phyloP scores from a whole-genome alignment of 148 eudicot species.

The Arbutus unedo region DNA sequence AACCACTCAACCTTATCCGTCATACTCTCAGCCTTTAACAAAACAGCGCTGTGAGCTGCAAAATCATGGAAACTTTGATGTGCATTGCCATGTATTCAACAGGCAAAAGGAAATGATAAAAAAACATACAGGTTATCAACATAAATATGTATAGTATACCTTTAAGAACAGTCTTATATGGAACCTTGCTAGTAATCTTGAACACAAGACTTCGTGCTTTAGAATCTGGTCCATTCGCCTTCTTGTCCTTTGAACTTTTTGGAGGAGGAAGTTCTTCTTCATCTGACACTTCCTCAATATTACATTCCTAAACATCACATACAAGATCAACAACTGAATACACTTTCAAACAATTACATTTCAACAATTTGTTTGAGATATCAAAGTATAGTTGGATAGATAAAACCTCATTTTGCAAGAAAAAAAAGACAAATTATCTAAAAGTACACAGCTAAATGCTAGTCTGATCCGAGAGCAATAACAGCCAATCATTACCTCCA shows the following conservation, averaged over 20 bases:
- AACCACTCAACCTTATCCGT: slow-evolving; percentile 89
- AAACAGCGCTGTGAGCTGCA: slow-evolving; percentile 94
- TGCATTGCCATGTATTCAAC: slow-evolving; percentile 5
- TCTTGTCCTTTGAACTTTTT: slow-evolving; percentile 89
- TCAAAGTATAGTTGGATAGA: not conserved
- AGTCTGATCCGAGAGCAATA: not conserved
- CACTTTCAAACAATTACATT: not conserved
- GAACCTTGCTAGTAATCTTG: slow-evolving; percentile 86
- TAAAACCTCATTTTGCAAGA: not conserved
- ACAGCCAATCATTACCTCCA: slow-evolving; percentile 63
- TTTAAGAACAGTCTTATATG: slow-evolving; percentile 93
- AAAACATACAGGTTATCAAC: not conserved
- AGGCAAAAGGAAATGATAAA: slow-evolving; percentile 2
- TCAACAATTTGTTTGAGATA: not conserved
- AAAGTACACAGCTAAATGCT: not conserved
- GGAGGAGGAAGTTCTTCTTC: slow-evolving; percentile 71
- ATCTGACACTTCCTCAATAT: slow-evolving; percentile 81
- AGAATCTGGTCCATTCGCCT: slow-evolving; percentile 78
- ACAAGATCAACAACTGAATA: slow-evolving; percentile 7
- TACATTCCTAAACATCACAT: slow-evolving; percentile 63
- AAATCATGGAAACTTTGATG: slow-evolving; percentile 16
- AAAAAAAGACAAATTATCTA: not conserved
- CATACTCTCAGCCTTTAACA: slow-evolving; percentile 86
- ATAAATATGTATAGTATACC: slow-evolving; percentile 33
- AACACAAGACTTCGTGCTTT: slow-evolving; percentile 68